phyloP scores from a whole-genome alignment of 2,329 filamentous ascomycete genomes.

The Colletotrichum sp. region DNA sequence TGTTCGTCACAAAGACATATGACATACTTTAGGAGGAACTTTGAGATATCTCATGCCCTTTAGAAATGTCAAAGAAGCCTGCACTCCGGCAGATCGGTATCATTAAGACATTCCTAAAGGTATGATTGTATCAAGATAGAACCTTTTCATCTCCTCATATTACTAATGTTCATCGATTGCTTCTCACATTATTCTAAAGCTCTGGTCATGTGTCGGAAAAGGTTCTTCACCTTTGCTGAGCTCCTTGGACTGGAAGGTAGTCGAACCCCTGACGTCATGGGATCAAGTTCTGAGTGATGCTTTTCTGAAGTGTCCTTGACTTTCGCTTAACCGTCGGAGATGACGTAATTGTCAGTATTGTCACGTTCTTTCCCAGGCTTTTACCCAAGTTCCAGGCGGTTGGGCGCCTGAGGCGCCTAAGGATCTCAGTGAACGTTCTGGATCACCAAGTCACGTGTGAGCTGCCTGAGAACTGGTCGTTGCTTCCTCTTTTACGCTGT shows the following conservation, averaged over 20 bases:
- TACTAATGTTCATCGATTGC: too few relatives aligned
- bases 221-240: background rate
- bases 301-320: background rate
- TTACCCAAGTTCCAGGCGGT: background rate
- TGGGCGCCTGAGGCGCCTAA: conserved; percentile 1
- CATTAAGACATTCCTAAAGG: background rate
- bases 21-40: fast-evolving
- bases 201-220: background rate
- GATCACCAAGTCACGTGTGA: conserved; percentile 11
- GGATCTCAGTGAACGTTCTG: background rate
- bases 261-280: background rate
- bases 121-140: too few relatives aligned
- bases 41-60: fast-evolving
- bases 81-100: background rate
- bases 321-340: background rate
- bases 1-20: fast-evolving
- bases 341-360: background rate
- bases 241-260: background rate
- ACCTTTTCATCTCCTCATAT: too few relatives aligned
- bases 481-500: background rate
- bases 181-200: background rate
- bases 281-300: background rate
- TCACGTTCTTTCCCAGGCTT: background rate
- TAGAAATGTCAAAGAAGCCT: background rate
- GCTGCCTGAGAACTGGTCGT: background rate